Evolutionary conservation across 495 filamentous ascomycete species (phyloP).

Genomic region (Apiosordaria backusii): DNA sequence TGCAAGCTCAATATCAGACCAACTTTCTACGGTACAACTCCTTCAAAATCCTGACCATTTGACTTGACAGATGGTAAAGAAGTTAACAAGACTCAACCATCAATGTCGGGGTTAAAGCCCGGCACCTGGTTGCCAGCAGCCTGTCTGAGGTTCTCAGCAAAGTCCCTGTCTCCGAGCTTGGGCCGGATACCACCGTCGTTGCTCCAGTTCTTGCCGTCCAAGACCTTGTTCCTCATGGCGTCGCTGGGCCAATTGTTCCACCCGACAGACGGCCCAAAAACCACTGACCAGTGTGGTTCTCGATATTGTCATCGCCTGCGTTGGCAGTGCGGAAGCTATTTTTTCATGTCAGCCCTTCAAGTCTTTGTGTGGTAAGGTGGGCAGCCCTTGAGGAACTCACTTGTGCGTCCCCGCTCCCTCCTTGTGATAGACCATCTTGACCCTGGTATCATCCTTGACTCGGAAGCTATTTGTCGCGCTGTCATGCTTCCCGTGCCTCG

Average conservation of each 20-base stretch:
- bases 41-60: too few species aligned
- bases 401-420: constrained; percentile 30
- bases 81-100: too few species aligned
- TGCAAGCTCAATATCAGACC: too few species aligned
- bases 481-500: constrained; percentile 30
- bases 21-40: not conserved
- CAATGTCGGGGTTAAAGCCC: not conserved
- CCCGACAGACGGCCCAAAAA: constrained; percentile 29
- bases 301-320: constrained; percentile 29
- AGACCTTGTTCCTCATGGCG: constrained; percentile 26
- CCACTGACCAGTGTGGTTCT: constrained; percentile 34
- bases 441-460: constrained; percentile 13
- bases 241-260: constrained; percentile 31
- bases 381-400: not conserved
- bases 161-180: constrained; percentile 4
- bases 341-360: not conserved
- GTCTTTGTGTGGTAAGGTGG: too few species aligned
- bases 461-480: constrained; percentile 7
- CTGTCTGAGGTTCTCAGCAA: not conserved
- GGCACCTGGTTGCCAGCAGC: not conserved
- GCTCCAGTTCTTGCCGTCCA: constrained; percentile 27
- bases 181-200: constrained; percentile 14
- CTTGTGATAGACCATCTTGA: constrained; percentile 33
- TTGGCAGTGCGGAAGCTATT: constrained; percentile 33
- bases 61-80: too few species aligned